Percentiles rank a stretch among this genome's conserved stretches.
These are phyloP conservation scores for Camelina laxa DNA, from an alignment of 345 rosid genomes.

Conservation along the genomic window DNA sequence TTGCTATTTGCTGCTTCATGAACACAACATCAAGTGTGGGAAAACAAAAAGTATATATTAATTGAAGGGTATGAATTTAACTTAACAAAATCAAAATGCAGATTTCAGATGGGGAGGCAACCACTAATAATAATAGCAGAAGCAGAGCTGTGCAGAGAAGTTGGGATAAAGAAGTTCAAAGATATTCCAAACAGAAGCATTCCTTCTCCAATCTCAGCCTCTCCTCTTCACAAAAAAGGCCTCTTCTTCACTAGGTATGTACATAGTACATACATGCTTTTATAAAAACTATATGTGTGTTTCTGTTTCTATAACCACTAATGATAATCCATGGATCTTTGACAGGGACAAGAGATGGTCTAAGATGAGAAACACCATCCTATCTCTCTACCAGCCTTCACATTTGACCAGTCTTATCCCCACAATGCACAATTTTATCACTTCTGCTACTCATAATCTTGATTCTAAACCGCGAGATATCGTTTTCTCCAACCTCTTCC, in stretches of 20 bases:
- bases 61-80: no score
- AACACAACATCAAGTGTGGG: background rate
- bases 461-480: conserved; percentile 53
- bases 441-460: conserved; percentile 63
- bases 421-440: conserved; percentile 72
- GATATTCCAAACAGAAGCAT: conserved; percentile 85
- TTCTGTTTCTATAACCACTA: background rate
- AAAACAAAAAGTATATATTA: background rate
- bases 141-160: conserved; percentile 85
- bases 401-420: conserved; percentile 79
- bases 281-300: background rate
- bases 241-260: conserved; percentile 84
- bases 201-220: conserved; percentile 90
- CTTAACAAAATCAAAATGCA: conserved; percentile 32
- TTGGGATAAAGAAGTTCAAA: conserved; percentile 90
- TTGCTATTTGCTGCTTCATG: background rate
- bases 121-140: conserved; percentile 84
- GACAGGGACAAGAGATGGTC: conserved; percentile 86
- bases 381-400: conserved; percentile 90
- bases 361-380: conserved; percentile 80
- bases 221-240: conserved; percentile 94
- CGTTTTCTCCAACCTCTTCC: conserved; percentile 71
- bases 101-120: conserved; percentile 99
- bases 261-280: background rate
- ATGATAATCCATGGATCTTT: conserved; percentile 4